Evolutionary conservation across 495 filamentous ascomycete genomes (phyloP), one percentile per base, ranked within the genome.

Genomic region (Cladorrhinum samala): DNA sequence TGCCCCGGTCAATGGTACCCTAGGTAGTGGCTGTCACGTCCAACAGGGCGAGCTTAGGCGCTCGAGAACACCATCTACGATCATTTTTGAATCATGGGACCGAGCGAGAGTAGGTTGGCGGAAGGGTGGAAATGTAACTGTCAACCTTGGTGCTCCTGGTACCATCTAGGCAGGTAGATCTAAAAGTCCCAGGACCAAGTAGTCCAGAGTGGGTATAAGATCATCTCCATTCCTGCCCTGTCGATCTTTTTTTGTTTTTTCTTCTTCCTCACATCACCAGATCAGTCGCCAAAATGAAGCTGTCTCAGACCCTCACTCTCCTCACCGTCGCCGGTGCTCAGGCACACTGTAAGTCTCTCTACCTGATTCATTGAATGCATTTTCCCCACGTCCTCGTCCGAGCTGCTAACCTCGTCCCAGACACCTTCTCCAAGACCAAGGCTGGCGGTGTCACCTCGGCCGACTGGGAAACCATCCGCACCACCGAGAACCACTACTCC

Each of bases 401-500:
- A n/a, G n/a, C n/a, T n/a, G n/a, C 53, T 53, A 40, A 59, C 57
- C 23, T 25, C 23, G 20, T 16, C 5, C 33, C 30, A 64, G 64
- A 68, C 50, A 64, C 40, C n/a, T 53, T 64, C 49, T 54, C 58
- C 44, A 60, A 60, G 25, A 62, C 56, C 19, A 50, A 49, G 54
- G 58, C 54, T 30, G 52, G 65, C 24, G 60, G 58, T 23, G 59
- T 69, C 50, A 63, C 64, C 23, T 71, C 76, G 46, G 69, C 71
- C 61, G 67, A 67, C 21, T 73, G 65, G 39, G 59, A 69, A 6
- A 66, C 70, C 11, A 69, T 78, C 60, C 72, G 72, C 17, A 74
- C 67, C 60, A 77, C 77, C 58, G 67, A 77, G 57, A 69, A 71
- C 48, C 63, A 62, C 1, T 53, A 69, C 27, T 73, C 70, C 38